Base-by-base conservation (phyloP, 129 eudicot species). In the Apium graveolens region DNA sequence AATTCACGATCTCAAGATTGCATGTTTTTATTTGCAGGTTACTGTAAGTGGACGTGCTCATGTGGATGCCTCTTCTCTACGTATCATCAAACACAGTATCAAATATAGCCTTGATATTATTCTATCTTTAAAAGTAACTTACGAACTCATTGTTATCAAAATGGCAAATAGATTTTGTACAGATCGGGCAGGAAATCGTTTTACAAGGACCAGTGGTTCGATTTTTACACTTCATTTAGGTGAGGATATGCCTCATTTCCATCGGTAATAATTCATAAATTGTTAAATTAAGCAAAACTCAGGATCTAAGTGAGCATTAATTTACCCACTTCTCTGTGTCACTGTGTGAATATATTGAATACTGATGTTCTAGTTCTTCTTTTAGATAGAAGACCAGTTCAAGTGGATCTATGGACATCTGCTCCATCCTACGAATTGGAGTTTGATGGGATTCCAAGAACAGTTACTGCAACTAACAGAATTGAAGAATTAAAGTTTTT, bases 381-480 rank as follows among this genome's bases (percentile, higher is more conserved):
- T 46, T 46, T 79, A 79, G 82, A 79, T 79, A 79, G 82, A 79
- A 70, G 77, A 17, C 41, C 77, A 48, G 82, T 79, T 31, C 49
- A 69, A 49, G 82, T 70, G 48, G 82, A 79, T 79, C 37, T 79
- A 17, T 70, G 82, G 82, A 79, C 77, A 49, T 37, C 82, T 12
- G 77, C 73, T 37, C 82, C 77, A 16, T 79, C 82, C 26, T 79
- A 79, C 70, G 77, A 79, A 31, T 24, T 79, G 53, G 77, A 68
- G 77, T 69, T 79, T 11, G 55, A 71, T 17, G 82, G 77, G 55
- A 63, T 51, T 79, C 77, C 75, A 70, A 79, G 82, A 79, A 79
- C 77, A 24, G 77, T 79, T 35, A 69, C 75, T 24, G 82, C 82
- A 69, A 79, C 82, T 49, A 79, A 79, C 82, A 71, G 41, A 49